A percentile compares a stretch with the other conserved stretches of the same genome.
phyloP scores from a whole-genome alignment of 768 basidiomycete genomes.

The Suillus occidentalis region DNA sequence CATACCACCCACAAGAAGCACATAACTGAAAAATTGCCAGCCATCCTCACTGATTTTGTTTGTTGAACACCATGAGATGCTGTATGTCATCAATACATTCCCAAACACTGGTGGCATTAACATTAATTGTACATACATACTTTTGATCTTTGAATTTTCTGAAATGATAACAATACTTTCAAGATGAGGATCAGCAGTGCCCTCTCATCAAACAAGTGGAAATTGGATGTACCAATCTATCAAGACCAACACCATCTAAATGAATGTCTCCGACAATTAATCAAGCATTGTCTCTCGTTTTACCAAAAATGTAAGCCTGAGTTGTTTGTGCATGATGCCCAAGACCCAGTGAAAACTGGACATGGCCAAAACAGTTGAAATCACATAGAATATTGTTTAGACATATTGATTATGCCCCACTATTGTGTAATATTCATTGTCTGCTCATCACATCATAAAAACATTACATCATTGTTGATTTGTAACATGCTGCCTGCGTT shows the following conservation, averaged over 20 bases:
- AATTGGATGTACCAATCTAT: slow-evolving; percentile 32
- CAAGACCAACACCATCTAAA: slow-evolving; percentile 36
- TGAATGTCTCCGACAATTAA: slow-evolving; percentile 35
- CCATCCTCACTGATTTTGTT: slow-evolving; percentile 25
- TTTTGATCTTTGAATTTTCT: slow-evolving; percentile 27
- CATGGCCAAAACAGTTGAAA: no score
- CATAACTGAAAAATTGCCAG: slow-evolving; percentile 13
- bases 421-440: no score
- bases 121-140: background rate
- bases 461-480: no score
- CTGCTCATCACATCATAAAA: no score
- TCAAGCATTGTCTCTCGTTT: slow-evolving; percentile 28
- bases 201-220: background rate
- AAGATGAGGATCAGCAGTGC: background rate
- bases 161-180: slow-evolving; percentile 36
- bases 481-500: no score
- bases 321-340: slow-evolving; percentile 10
- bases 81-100: background rate
- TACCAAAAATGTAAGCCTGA: slow-evolving; percentile 22
- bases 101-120: background rate
- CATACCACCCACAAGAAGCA: background rate
- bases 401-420: no score
- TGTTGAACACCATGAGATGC: slow-evolving; percentile 14
- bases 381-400: no score
- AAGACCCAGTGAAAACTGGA: no score